A percentile compares a stretch with the other conserved stretches of the same genome.
Evolutionary conservation across 139 green algal genomes (phyloP).

Genomic region (Chlorella sp.): DNA sequence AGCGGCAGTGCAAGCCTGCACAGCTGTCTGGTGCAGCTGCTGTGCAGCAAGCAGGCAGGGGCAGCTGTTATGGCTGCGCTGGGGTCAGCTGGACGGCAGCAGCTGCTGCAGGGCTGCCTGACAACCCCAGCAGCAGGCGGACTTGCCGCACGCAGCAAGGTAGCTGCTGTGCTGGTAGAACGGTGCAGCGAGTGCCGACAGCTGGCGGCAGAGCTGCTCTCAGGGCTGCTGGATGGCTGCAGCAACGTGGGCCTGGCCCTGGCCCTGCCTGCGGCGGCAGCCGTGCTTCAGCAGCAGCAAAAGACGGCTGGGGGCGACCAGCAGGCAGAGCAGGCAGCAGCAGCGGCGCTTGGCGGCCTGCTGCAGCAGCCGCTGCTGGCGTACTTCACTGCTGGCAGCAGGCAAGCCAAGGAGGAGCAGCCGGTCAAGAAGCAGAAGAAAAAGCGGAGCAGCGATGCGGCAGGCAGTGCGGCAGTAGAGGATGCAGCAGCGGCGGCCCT

Average conservation of each 20-base stretch:
- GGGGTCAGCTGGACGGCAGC: not conserved
- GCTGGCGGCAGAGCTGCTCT: not conserved
- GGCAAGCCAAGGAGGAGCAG: not conserved
- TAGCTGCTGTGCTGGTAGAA: not conserved
- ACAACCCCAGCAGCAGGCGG: not conserved
- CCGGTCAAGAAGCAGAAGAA: not conserved
- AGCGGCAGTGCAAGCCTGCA: not conserved
- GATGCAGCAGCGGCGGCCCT: not conserved
- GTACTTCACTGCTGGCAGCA: not conserved
- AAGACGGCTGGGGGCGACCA: not conserved
- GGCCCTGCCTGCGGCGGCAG: slow-evolving; percentile 13
- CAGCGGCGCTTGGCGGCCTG: not conserved
- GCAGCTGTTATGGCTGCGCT: not conserved
- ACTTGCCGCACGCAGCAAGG: not conserved
- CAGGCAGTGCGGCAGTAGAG: not conserved
- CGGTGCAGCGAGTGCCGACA: not conserved
- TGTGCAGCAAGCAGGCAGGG: not conserved
- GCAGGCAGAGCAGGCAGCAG: not conserved
- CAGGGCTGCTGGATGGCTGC: not conserved
- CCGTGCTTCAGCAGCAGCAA: not conserved
- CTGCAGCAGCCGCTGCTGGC: not conserved
- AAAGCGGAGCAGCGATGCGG: not conserved
- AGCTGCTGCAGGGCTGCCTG: slow-evolving; percentile 20
- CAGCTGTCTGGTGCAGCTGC: not conserved
- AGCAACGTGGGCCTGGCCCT: not conserved